Evolutionary conservation across 2,329 filamentous ascomycete genomes (phyloP), one percentile per base, ranked within the genome.

Genomic region (Cryphonectria japonica): DNA sequence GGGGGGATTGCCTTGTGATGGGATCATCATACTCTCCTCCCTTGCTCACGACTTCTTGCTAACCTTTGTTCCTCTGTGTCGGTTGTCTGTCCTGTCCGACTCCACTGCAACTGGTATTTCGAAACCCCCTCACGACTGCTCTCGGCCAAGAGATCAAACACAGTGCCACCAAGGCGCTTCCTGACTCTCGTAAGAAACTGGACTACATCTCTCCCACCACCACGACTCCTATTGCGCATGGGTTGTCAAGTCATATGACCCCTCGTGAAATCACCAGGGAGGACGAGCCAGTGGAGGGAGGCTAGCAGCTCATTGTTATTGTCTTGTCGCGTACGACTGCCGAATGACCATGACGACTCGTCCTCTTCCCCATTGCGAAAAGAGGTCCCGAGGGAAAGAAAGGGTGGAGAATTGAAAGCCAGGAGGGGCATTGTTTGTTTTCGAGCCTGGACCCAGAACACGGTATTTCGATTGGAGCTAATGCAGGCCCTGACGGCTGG

Each of bases 401-500:
- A 66, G 39, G 46, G 46, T 66, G 64, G 64, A 26, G 64, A 66
- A 50, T 19, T 14, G 22, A 52, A 66, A 37, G 2, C 37, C 37
- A 37, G 43, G 54, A 64, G 70, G 67, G 67, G 70, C 67, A 69
- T 52, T 71, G 70, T 71, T 71, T 71, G 63, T 69, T 69, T 67
- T 71, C 6, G 67, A 50, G 39, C 34, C 46, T 62, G 67, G 8
- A 46, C 61, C 34, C 54, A 32, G 46, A 43, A 61, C 60, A 46
- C 67, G 57, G 70, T 65, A 66, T 34, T 59, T n/a, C 19, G 22
- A 41, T 22, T 54, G n/a, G 50, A 68, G 41, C 67, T 68, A 63
- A 68, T 68, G 67, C 67, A 54, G 59, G 59, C 67, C 67, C 67
- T 63, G 59, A 54, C 59, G 59, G 32, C 59, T 68, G 26, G 54